Conservation (phyloP, 176 grass and related monocot genomes). For the Lolium rigidum region DNA sequence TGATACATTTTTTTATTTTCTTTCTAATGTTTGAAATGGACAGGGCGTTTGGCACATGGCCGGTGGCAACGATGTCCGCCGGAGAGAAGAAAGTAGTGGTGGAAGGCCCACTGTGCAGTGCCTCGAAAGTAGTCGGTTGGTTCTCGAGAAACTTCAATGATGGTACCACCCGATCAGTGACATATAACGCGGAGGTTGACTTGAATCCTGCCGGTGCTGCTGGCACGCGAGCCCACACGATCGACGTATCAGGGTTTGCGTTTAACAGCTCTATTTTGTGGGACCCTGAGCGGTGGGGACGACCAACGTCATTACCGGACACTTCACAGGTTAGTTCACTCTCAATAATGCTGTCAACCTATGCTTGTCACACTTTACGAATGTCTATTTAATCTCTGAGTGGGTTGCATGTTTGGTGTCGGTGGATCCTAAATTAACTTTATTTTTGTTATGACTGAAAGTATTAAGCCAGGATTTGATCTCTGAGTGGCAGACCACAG, state of each 20-base stretch:
- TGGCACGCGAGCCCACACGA: conserved; percentile 54
- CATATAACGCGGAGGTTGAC: conserved; percentile 53
- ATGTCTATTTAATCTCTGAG: conserved; percentile 15
- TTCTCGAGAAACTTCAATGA: conserved; percentile 64
- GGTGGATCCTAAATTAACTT: not conserved
- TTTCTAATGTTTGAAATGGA: conserved; percentile 38
- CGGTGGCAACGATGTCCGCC: conserved; percentile 72
- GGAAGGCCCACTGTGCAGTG: conserved; percentile 81
- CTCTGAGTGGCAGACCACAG: not conserved
- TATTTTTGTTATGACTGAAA: not conserved
- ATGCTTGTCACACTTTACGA: not conserved
- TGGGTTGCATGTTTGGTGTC: not conserved
- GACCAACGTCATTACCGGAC: conserved; percentile 78
- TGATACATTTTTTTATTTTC: not conserved
- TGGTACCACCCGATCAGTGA: conserved; percentile 55
- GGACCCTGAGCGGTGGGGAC: conserved; percentile 90
- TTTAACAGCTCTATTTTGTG: conserved; percentile 93
- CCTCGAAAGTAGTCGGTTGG: conserved; percentile 86
- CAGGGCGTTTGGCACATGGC: conserved; percentile 96
- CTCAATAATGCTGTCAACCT: not conserved
- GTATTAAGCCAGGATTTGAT: not conserved
- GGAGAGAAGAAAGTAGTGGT: conserved; percentile 67
- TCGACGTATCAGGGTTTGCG: conserved; percentile 69
- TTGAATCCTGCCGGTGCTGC: conserved; percentile 44
- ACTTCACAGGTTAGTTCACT: conserved; percentile 76